Evolutionary conservation across 768 basidiomycete species (phyloP).

Genomic region (Russula emetica): DNA sequence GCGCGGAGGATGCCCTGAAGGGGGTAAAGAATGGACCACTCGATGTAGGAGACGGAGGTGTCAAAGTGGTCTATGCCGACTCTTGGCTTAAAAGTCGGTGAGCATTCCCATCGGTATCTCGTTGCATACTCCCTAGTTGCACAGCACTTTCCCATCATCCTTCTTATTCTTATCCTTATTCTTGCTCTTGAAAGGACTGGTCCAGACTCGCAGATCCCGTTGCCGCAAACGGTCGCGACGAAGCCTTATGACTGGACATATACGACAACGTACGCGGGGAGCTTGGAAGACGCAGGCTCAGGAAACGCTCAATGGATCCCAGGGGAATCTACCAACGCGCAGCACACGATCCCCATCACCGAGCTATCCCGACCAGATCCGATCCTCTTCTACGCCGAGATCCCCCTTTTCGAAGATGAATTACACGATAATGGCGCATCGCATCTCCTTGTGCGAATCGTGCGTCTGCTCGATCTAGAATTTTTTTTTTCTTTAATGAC

Average conservation of each 20-base stretch:
- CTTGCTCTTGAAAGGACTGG: constrained; percentile 55
- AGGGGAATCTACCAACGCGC: constrained; percentile 52
- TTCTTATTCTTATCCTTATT: too few species aligned
- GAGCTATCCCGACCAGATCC: constrained; percentile 89
- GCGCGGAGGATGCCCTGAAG: constrained; percentile 60
- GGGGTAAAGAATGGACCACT: constrained; percentile 74
- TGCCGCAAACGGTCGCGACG: constrained; percentile 67
- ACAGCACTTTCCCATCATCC: not conserved
- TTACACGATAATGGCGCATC: constrained; percentile 96
- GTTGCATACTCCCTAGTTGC: not conserved
- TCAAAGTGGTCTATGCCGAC: constrained; percentile 92
- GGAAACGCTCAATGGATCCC: constrained; percentile 43
- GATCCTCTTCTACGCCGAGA: constrained; percentile 96
- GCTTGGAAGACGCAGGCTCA: constrained; percentile 33
- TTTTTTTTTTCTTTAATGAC: not conserved
- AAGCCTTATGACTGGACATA: constrained; percentile 99
- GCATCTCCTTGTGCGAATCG: constrained; percentile 77
- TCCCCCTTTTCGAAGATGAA: constrained; percentile 94
- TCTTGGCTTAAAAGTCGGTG: constrained; percentile 91
- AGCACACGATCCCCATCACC: constrained; percentile 73
- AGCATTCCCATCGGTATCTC: constrained; percentile 25
- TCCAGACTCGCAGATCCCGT: constrained; percentile 56
- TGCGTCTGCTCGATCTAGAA: constrained; percentile 41
- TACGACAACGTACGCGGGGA: constrained; percentile 81
- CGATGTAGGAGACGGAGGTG: constrained; percentile 78